These are phyloP conservation scores for Trichosporon sp. DNA, from an alignment of 1,284 basidiomycete species.

Conservation along the genomic window DNA sequence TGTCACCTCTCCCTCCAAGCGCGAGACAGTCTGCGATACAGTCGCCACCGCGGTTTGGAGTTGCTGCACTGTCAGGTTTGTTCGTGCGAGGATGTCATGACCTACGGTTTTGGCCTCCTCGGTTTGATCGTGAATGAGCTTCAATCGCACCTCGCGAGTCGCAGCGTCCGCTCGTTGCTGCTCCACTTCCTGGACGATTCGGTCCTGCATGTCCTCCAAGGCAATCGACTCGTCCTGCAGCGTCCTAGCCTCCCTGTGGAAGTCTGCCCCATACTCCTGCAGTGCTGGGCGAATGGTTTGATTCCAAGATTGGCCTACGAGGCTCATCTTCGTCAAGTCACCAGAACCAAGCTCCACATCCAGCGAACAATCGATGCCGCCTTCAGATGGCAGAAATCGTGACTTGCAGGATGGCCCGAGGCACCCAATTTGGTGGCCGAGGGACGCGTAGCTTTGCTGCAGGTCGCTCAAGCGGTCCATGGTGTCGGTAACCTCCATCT, in stretches of 20 bases:
- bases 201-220: conserved; percentile 72
- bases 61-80: conserved; percentile 25
- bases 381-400: background rate
- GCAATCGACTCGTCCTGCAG: conserved; percentile 68
- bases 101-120: conserved; percentile 69
- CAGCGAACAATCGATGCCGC: conserved; percentile 60
- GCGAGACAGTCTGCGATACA: conserved; percentile 33
- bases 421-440: conserved; percentile 63
- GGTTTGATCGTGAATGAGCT: conserved; percentile 58
- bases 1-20: conserved; percentile 37
- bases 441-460: conserved; percentile 65
- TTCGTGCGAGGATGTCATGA: conserved; percentile 18
- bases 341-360: conserved; percentile 68
- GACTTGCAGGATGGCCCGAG: background rate
- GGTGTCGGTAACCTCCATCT: conserved; percentile 70
- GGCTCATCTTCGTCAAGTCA: conserved; percentile 61
- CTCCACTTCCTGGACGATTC: conserved; percentile 51
- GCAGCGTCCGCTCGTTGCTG: conserved; percentile 60
- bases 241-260: conserved; percentile 61
- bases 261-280: conserved; percentile 62
- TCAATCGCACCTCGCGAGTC: conserved; percentile 57
- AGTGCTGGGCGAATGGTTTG: conserved; percentile 68
- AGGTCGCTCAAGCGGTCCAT: conserved; percentile 72
- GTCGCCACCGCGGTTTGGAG: conserved; percentile 31
- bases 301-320: conserved; percentile 60